Evolutionary conservation across 164 flowering plant species (phyloP).

Genomic region (Kingdonia uniflora): DNA sequence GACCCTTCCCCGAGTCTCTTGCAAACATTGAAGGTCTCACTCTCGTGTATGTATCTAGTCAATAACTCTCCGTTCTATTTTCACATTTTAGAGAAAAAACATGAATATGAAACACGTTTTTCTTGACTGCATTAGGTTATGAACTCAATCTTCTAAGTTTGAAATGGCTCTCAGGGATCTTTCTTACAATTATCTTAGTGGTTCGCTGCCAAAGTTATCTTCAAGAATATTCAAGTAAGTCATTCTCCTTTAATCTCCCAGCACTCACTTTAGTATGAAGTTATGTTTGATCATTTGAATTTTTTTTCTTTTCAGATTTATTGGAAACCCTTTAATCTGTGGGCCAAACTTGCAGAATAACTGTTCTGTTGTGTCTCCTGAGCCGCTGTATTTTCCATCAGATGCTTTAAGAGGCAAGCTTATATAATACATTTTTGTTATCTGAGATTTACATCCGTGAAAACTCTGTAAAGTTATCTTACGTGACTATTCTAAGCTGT

Average conservation of each 20-base stretch:
- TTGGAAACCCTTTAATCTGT: constrained; percentile 80
- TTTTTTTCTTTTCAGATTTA: constrained; percentile 32
- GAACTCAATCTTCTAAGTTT: constrained; percentile 3
- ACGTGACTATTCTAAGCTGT: constrained; percentile 3
- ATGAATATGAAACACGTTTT: background rate
- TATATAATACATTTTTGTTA: background rate
- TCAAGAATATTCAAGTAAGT: constrained; percentile 94
- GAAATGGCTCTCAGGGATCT: constrained; percentile 53
- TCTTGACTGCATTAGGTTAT: background rate
- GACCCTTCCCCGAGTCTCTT: constrained; percentile 64
- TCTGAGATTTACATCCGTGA: background rate
- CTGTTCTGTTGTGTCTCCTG: constrained; percentile 66
- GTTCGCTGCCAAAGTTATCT: constrained; percentile 76
- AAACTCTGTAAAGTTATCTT: constrained; percentile 2
- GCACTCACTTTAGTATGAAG: background rate
- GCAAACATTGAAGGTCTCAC: constrained; percentile 60
- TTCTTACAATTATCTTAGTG: constrained; percentile 88
- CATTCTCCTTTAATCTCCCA: constrained; percentile 11
- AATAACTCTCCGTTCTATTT: constrained; percentile 6
- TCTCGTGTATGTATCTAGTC: constrained; percentile 60
- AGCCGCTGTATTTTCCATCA: constrained; percentile 67
- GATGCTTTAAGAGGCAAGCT: constrained; percentile 49
- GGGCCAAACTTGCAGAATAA: constrained; percentile 42
- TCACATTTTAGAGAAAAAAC: background rate
- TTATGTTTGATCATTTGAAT: background rate